Conservation (phyloP, 2,329 filamentous ascomycete species). For the Aspergillus aculeatinus region DNA sequence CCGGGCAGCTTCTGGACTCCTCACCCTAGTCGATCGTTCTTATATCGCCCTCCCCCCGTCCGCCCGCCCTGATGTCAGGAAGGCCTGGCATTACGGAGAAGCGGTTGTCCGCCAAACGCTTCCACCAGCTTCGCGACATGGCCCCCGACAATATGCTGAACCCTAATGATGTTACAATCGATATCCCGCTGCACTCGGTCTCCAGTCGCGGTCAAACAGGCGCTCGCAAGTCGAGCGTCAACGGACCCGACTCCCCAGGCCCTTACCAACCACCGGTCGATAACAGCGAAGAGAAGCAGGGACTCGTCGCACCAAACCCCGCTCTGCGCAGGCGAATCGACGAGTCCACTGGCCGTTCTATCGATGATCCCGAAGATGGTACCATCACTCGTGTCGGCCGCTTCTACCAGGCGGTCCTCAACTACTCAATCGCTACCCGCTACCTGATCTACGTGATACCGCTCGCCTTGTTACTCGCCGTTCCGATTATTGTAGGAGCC, state of each 20-base stretch:
- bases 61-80: slow-evolving; percentile 29
- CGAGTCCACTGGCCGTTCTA: slow-evolving; percentile 31
- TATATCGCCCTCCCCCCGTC: background rate
- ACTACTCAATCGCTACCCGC: slow-evolving; percentile 62
- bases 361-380: slow-evolving; percentile 51
- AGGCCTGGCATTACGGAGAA: slow-evolving; percentile 39
- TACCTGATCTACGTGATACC: slow-evolving; percentile 65
- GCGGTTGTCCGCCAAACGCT: slow-evolving; percentile 47
- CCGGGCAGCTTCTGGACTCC: slow-evolving; percentile 2
- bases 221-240: slow-evolving; percentile 40
- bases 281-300: slow-evolving; percentile 34
- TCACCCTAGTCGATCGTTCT: slow-evolving; percentile 1
- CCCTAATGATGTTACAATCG: slow-evolving; percentile 56
- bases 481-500: slow-evolving; percentile 64
- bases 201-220: slow-evolving; percentile 50
- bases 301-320: slow-evolving; percentile 14
- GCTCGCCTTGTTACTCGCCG: slow-evolving; percentile 56
- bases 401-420: slow-evolving; percentile 60
- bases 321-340: slow-evolving; percentile 38
- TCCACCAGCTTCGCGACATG: slow-evolving; percentile 42
- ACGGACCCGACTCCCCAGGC: slow-evolving; percentile 34
- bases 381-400: slow-evolving; percentile 59
- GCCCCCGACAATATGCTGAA: slow-evolving; percentile 43
- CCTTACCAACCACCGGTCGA: slow-evolving; percentile 26
- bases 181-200: slow-evolving; percentile 62